Evolutionary conservation across 805 yeast genomes (phyloP), one percentile per base, ranked within the genome.

Genomic region (Ogataea dorogensis): DNA sequence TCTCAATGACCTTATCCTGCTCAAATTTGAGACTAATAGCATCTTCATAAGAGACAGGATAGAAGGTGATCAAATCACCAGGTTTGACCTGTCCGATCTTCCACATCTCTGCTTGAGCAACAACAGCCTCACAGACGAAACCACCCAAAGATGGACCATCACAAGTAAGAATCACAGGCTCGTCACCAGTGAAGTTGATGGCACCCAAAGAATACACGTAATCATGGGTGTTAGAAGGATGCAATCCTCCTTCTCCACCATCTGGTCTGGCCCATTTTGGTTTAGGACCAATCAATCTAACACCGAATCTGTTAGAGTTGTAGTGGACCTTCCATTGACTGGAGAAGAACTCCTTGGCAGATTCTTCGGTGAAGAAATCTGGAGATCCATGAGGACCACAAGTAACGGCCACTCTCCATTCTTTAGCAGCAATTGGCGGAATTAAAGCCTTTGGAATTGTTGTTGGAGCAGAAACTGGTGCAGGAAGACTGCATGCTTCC

Each of bases 121-220:
- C 95, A 42, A 93, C 97, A 7, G 95, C 97, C 57, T 88, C 84
- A 64, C 98, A 91, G 21, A 91, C 97, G 56, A 91, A 93, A 1
- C 98, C 98, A 56, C 98, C 98, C 40, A 91, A 75, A 8, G 96
- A 85, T 26, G 98, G 98, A 46, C 98, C 98, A 65, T 91, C 98
- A 58, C 97, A 86, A 2, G 98, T 87, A 61, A 91, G 72, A 46
- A 91, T 88, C 21, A 91, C 98, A 1, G 98, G 98, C 63, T 91
- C 98, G 64, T 93, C 98, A 64, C 98, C 98, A 22, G 98, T 93
- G 61, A 93, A 93, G 64, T 93, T 93, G 61, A 91, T 82, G 18
- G 98, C 98, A 52, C 98, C 98, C 35, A 88, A 67, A 1, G 98
- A 87, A 61, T 91, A 91, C 35, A 91, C 98, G 56, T 91, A 93